phyloP scores from a whole-genome alignment of 768 basidiomycete genomes.

The Boletus barrowsii region DNA sequence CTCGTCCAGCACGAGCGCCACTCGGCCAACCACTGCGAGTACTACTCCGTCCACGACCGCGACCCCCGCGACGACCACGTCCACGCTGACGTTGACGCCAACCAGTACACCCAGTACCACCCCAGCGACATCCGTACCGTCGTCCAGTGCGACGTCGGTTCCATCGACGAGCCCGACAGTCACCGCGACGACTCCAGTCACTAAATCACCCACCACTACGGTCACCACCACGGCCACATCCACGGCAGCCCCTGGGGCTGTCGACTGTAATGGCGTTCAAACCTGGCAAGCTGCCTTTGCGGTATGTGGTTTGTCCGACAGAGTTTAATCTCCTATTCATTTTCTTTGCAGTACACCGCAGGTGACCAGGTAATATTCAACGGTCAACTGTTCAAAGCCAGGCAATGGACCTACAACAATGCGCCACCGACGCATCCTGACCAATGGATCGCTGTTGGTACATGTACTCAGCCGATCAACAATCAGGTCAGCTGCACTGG shows the following conservation, averaged over 20 bases:
- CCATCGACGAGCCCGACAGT: neutral
- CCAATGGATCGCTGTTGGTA: constrained; percentile 12
- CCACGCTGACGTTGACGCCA: neutral
- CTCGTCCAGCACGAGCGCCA: too few relatives aligned
- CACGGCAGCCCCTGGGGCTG: neutral
- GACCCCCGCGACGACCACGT: neutral
- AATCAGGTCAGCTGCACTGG: constrained; percentile 25
- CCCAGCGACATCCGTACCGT: neutral
- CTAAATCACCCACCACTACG: neutral
- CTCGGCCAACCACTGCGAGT: too few relatives aligned
- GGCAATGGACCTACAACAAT: constrained; percentile 27
- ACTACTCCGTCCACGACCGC: neutral
- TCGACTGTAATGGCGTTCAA: constrained; percentile 16
- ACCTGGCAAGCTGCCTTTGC: constrained; percentile 24
- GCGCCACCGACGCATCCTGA: constrained; percentile 11
- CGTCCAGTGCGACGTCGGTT: neutral
- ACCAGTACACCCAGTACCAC: neutral
- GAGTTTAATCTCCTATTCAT: neutral
- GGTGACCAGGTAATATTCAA: constrained; percentile 22
- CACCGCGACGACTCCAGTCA: neutral
- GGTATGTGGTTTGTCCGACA: constrained; percentile 1
- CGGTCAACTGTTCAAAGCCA: constrained; percentile 20
- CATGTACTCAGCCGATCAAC: constrained; percentile 19
- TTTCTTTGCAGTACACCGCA: constrained; percentile 17
- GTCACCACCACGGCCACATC: neutral